Evolutionary conservation across 1,284 basidiomycete genomes (phyloP), one percentile per base, ranked within the genome.

Genomic region (Cystobasidium slooffiae): DNA sequence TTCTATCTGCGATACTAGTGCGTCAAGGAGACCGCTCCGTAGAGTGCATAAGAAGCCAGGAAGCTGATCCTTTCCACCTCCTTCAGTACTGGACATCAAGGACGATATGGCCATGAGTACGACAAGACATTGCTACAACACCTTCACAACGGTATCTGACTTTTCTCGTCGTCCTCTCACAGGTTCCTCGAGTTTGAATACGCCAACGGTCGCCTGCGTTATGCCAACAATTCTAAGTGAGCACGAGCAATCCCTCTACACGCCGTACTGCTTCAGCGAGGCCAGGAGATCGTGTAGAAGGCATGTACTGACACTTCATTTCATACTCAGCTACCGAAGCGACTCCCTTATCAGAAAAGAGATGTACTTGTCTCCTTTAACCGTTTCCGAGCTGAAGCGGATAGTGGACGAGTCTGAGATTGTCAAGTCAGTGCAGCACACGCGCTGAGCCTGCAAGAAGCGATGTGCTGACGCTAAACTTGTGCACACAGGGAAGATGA

Each of bases 151-250:
- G 22, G 24, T 41, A 22, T 7, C 59, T 52, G 18, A 62, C 56
- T 18, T 3, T 16, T 39, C 64, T 18, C 14, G 39, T 14, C 93
- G 83, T 93, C 95, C 80, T 94, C 93, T n/a, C 93, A 96, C 84
- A 94, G 96, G 77, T 99, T 99, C 82, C 87, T 99, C 63, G 97
- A 99, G 83, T 99, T 98, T 81, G 96, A 99, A 84, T 97, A 97
- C 85, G 91, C 92, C 12, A 91, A 96, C 83, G 97, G 96, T 8
- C 89, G 96, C n/a, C 87, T 99, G 77, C 88, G 96, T 79, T 99
- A 99, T 82, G 96, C 97, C 76, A 97, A 99, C 87, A 99, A 99
- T 87, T 97, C 94, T 22, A 99, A 99, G 80, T 80, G 41, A 20
- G 78, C 72, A 8, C 16, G 4, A 14, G 14, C 6, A n/a, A 22